Conservation (phyloP, 2,329 filamentous ascomycete genomes). For the Pseudogymnoascus sp. region DNA sequence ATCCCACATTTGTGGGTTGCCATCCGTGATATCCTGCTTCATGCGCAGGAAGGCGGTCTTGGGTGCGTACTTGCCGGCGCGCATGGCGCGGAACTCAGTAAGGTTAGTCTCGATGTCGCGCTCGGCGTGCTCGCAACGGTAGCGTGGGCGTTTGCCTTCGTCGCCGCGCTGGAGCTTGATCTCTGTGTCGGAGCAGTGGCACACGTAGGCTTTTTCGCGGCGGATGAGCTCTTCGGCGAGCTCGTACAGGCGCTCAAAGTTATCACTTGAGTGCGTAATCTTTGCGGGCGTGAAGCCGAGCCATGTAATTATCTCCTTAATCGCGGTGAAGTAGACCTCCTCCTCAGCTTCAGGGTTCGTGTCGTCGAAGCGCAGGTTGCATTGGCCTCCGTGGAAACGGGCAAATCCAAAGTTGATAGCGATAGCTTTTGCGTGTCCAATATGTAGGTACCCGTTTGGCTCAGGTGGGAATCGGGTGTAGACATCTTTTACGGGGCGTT, state of each 20-base stretch:
- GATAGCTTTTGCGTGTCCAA: constrained; percentile 93
- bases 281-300: constrained; percentile 70
- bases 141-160: constrained; percentile 59
- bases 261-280: constrained; percentile 83
- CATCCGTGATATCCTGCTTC: constrained; percentile 78
- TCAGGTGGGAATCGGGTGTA: constrained; percentile 73
- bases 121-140: constrained; percentile 71
- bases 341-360: constrained; percentile 94
- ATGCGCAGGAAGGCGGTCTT: constrained; percentile 80
- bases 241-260: constrained; percentile 78
- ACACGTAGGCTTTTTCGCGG: constrained; percentile 69
- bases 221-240: constrained; percentile 77
- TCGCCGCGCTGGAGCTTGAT: constrained; percentile 83
- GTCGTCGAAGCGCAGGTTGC: constrained; percentile 78
- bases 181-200: constrained; percentile 72
- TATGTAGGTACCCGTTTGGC: constrained; percentile 88
- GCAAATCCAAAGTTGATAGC: constrained; percentile 96
- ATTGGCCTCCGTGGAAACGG: constrained; percentile 57
- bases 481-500: constrained; percentile 52
- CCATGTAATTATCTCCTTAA: constrained; percentile 81
- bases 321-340: constrained; percentile 81
- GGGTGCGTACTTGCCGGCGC: constrained; percentile 81
- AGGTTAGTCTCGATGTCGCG: constrained; percentile 69
- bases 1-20: constrained; percentile 96
- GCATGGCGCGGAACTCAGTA: constrained; percentile 79